A percentile compares a stretch with the other conserved stretches of the same genome.
Evolutionary conservation across 192 early-diverging fungal genomes (phyloP).

Genomic region (Gaertneriomyces semiglobifer): DNA sequence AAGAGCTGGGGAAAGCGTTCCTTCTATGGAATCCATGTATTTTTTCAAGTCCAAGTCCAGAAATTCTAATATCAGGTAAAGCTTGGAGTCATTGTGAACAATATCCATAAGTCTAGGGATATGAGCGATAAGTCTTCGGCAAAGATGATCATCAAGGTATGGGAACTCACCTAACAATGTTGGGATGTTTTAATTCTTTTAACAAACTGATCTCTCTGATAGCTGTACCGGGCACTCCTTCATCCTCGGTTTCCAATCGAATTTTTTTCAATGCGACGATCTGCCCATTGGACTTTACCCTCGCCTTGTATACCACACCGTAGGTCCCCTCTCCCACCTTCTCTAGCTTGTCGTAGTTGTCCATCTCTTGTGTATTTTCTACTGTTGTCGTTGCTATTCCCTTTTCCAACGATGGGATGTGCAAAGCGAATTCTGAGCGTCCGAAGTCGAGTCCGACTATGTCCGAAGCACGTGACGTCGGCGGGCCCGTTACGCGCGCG

Average conservation of each 20-base stretch:
- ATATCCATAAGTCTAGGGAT: constrained; percentile 76
- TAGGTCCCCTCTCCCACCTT: constrained; percentile 98
- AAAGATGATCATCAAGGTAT: no score
- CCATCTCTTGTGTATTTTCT: constrained; percentile 1
- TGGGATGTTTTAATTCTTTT: constrained; percentile 91
- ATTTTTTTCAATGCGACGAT: constrained; percentile 98
- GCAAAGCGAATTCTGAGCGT: no score
- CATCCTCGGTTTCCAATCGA: constrained; percentile 67
- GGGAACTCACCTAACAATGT: constrained; percentile 64
- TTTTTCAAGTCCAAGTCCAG: constrained; percentile 86
- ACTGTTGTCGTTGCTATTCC: no score
- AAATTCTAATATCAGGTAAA: constrained; percentile 96
- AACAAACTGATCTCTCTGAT: constrained; percentile 97
- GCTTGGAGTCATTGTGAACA: constrained; percentile 77
- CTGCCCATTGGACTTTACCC: constrained; percentile 68
- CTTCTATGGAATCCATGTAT: constrained; percentile 68
- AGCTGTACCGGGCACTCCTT: constrained; percentile 95
- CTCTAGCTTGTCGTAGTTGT: constrained; percentile 60
- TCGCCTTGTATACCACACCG: constrained; percentile 78
- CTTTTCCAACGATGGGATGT: no score
- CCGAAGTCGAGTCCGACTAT: no score
- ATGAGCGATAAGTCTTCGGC: neutral
- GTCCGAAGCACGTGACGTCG: no score
- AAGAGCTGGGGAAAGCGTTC: constrained; percentile 49
- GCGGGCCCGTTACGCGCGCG: no score